Evolutionary conservation across 441 rosid genomes (phyloP).

Genomic region (Isatis lusitanica): DNA sequence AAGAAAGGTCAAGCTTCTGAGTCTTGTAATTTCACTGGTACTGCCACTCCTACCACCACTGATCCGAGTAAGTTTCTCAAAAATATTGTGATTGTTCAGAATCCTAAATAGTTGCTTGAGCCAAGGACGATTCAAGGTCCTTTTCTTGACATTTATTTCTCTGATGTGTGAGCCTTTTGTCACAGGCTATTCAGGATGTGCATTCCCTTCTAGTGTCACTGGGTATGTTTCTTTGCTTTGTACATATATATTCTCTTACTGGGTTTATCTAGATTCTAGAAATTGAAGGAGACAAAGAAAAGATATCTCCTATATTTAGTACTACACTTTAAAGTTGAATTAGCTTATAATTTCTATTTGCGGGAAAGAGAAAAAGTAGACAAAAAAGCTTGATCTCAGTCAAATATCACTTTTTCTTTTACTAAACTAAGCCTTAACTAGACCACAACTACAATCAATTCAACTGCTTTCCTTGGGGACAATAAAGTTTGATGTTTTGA

Average conservation of each 20-base stretch:
- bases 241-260: neutral
- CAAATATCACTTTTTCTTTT: neutral
- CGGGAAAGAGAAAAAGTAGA: neutral
- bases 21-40: conserved; percentile 59
- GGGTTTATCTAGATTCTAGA: neutral
- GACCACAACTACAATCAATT: conserved; percentile 1
- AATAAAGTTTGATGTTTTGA: conserved; percentile 3
- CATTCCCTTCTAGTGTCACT: conserved; percentile 42
- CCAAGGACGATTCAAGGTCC: neutral
- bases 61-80: conserved; percentile 60
- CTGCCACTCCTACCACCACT: conserved; percentile 45
- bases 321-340: neutral
- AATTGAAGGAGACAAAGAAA: neutral
- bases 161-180: neutral
- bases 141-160: neutral
- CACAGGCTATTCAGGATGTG: conserved; percentile 42
- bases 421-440: conserved; percentile 21
- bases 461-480: conserved; percentile 4
- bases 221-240: conserved; percentile 35
- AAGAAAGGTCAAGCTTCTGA: conserved; percentile 55
- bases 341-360: conserved; percentile 20
- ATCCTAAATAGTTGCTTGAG: neutral
- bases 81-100: neutral
- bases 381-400: neutral
- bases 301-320: neutral